Evolutionary conservation across 2,329 filamentous ascomycete species (phyloP).

Genomic region (Ceratocystis colombiana): DNA sequence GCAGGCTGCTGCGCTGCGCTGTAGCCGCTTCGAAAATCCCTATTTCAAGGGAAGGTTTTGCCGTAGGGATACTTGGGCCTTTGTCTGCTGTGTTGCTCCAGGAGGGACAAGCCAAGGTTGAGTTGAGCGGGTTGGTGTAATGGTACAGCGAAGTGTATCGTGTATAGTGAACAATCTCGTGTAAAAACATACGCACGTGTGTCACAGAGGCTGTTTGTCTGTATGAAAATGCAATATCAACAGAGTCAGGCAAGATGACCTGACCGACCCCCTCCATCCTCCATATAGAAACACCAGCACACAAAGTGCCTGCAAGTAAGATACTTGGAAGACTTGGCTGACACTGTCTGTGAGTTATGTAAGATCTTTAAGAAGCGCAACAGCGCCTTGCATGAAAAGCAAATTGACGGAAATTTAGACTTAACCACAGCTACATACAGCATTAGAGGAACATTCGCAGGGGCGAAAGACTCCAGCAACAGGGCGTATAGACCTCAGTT

Average conservation of each 20-base stretch:
- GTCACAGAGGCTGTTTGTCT: too few relatives aligned
- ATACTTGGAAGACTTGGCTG: conserved; percentile 15
- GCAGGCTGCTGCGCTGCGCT: background rate
- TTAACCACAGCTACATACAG: background rate
- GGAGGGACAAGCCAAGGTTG: background rate
- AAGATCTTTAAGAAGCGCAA: conserved; percentile 12
- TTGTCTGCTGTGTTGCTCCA: background rate
- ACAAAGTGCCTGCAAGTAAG: background rate
- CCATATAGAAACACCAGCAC: background rate
- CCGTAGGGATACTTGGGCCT: background rate
- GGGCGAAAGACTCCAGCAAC: too few relatives aligned
- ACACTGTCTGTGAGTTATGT: conserved; percentile 7
- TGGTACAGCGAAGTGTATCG: background rate
- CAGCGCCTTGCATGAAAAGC: conserved; percentile 14
- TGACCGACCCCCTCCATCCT: too few relatives aligned
- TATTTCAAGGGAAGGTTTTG: conserved; percentile 7
- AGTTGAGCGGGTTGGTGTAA: too few relatives aligned
- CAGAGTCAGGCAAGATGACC: too few relatives aligned
- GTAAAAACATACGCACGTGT: background rate
- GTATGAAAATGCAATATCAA: too few relatives aligned
- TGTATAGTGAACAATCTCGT: background rate
- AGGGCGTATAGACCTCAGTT: too few relatives aligned
- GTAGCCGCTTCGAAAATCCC: conserved; percentile 13
- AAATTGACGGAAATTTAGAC: background rate
- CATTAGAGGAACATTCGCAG: too few relatives aligned